Evolutionary conservation across 768 basidiomycete genomes (phyloP).

Genomic region (Hemileccinum rubropunctum): DNA sequence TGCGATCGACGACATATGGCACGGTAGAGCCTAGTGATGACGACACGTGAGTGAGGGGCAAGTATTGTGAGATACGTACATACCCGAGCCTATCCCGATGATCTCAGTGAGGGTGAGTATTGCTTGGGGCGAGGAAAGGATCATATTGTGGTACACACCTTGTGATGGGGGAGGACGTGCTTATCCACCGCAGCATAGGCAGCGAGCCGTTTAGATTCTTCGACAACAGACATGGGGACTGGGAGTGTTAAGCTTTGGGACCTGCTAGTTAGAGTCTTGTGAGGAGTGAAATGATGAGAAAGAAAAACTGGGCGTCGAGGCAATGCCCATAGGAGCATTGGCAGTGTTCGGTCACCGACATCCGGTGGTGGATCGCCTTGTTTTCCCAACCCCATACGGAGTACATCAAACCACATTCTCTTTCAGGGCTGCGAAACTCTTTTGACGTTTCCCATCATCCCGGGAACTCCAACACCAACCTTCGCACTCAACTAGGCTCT

Average conservation of each 20-base stretch:
- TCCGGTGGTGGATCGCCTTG: neutral
- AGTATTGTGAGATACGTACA: neutral
- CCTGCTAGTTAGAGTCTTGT: conserved; percentile 1
- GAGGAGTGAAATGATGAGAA: conserved; percentile 3
- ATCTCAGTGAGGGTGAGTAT: conserved; percentile 43
- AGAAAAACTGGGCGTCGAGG: neutral
- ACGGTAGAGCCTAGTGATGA: conserved; percentile 76
- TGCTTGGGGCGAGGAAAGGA: neutral
- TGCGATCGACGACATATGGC: conserved; percentile 94
- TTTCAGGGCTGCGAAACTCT: no score
- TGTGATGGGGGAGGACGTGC: conserved; percentile 79
- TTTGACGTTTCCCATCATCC: conserved; percentile 15
- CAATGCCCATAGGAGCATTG: conserved; percentile 8
- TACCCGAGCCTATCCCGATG: conserved; percentile 87
- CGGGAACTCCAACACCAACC: neutral
- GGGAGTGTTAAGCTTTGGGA: neutral
- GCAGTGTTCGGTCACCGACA: no score
- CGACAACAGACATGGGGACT: conserved; percentile 48
- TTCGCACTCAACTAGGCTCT: no score
- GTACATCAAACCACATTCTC: no score
- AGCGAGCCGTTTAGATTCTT: conserved; percentile 84
- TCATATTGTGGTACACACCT: conserved; percentile 51
- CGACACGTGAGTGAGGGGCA: conserved; percentile 1
- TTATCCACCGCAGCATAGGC: conserved; percentile 94
- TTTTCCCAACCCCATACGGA: neutral